phyloP scores from a whole-genome alignment of 306 rosid species.

The Cicer bijugum region DNA sequence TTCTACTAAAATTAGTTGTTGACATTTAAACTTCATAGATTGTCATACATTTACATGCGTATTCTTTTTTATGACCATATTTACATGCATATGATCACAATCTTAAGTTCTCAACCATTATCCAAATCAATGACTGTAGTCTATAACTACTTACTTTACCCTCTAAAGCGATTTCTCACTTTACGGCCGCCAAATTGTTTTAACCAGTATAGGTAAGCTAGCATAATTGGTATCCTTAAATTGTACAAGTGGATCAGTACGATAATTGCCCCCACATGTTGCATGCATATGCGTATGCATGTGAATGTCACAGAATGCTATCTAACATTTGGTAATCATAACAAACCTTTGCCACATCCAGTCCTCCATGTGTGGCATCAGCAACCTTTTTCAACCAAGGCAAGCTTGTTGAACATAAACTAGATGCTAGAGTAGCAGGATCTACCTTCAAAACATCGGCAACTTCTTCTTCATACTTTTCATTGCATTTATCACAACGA shows the following conservation, averaged over 20 bases:
- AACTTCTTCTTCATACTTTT: conserved; percentile 79
- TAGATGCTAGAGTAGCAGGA: conserved; percentile 49
- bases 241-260: not conserved
- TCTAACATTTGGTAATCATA: conserved; percentile 39
- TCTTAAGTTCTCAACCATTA: not conserved
- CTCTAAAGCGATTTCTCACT: conserved; percentile 2
- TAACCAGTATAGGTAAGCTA: not conserved
- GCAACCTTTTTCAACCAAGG: conserved; percentile 60
- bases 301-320: conserved; percentile 29
- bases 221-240: conserved; percentile 12
- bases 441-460: conserved; percentile 62
- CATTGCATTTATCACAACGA: conserved; percentile 70
- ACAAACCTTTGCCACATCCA: conserved; percentile 71
- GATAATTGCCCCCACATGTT: conserved; percentile 42
- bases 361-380: conserved; percentile 52
- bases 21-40: not conserved
- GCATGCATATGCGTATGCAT: conserved; percentile 30
- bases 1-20: not conserved
- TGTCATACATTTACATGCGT: not conserved
- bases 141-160: conserved; percentile 13
- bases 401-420: conserved; percentile 50
- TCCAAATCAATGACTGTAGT: not conserved
- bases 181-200: not conserved
- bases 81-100: conserved; percentile 14
- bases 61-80: not conserved